Evolutionary conservation across 805 yeast species (phyloP).

Genomic region (Scheffersomyces stipitis): DNA sequence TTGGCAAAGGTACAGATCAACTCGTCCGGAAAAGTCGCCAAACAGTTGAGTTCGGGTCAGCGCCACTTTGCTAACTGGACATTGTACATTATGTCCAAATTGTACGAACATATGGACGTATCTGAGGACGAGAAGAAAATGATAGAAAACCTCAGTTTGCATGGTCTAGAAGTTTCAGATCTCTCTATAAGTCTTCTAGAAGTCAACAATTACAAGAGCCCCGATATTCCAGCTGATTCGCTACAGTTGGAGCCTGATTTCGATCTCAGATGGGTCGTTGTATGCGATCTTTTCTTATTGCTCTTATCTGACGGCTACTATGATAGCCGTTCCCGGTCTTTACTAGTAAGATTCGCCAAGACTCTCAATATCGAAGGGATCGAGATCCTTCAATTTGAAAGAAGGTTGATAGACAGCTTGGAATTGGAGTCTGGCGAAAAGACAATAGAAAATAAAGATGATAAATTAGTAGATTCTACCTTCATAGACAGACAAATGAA

Average conservation of each 20-base stretch:
- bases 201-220: no score
- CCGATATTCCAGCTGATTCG: constrained; percentile 6
- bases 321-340: constrained; percentile 83
- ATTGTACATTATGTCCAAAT: constrained; percentile 61
- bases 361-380: constrained; percentile 56
- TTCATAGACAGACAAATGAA: constrained; percentile 72
- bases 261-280: constrained; percentile 89
- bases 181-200: constrained; percentile 60
- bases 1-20: constrained; percentile 59
- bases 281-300: constrained; percentile 85
- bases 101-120: constrained; percentile 82
- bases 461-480: constrained; percentile 75
- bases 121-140: constrained; percentile 73
- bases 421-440: constrained; percentile 67
- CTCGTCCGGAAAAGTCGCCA: constrained; percentile 54
- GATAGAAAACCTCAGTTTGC: constrained; percentile 84
- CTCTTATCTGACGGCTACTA: constrained; percentile 81
- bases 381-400: constrained; percentile 85
- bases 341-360: constrained; percentile 68
- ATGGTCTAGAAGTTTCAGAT: constrained; percentile 77
- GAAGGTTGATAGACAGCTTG: constrained; percentile 84
- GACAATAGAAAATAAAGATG: constrained; percentile 60
- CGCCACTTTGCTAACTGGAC: constrained; percentile 86
- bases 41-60: constrained; percentile 63
- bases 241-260: constrained; percentile 18